phyloP scores from a whole-genome alignment of 331 rosid species.

The Malus hybrid region DNA sequence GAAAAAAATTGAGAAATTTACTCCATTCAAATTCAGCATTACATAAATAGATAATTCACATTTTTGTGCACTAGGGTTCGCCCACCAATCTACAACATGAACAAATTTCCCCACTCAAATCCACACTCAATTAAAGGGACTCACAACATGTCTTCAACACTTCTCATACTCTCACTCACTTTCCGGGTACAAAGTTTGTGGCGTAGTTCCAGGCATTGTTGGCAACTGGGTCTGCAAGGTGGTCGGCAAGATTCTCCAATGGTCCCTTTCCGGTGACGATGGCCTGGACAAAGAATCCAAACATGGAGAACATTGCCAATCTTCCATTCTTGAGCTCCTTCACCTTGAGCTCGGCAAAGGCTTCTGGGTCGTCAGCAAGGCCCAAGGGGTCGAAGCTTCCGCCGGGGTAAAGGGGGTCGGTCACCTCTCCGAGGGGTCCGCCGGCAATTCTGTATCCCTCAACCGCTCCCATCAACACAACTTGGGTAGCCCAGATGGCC shows the following conservation, averaged over 20 bases:
- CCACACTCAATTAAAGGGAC: neutral
- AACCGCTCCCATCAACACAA: conserved; percentile 71
- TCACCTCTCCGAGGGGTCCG: conserved; percentile 81
- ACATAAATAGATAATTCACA: conserved; percentile 7
- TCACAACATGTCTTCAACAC: neutral
- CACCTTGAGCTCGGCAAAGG: no score
- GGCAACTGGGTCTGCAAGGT: conserved; percentile 75
- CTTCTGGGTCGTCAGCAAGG: no score
- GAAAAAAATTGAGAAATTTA: neutral
- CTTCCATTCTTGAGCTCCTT: conserved; percentile 3
- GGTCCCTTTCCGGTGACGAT: conserved; percentile 84
- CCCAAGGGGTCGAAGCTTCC: no score
- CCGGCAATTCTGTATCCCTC: conserved; percentile 88
- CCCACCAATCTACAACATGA: neutral
- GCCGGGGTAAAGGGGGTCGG: neutral
- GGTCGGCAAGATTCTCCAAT: conserved; percentile 74
- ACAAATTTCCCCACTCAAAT: neutral
- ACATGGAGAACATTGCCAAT: conserved; percentile 80
- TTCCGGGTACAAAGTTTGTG: conserved; percentile 86
- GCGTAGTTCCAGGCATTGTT: conserved; percentile 87
- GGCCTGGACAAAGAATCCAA: conserved; percentile 82
- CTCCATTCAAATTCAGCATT: neutral
- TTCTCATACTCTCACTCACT: conserved; percentile 27
- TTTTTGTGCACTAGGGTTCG: neutral
- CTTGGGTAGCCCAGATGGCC: conserved; percentile 82